Conservation (phyloP, 2,329 filamentous ascomycete species). For the Ceratocystis diversiconidia region DNA sequence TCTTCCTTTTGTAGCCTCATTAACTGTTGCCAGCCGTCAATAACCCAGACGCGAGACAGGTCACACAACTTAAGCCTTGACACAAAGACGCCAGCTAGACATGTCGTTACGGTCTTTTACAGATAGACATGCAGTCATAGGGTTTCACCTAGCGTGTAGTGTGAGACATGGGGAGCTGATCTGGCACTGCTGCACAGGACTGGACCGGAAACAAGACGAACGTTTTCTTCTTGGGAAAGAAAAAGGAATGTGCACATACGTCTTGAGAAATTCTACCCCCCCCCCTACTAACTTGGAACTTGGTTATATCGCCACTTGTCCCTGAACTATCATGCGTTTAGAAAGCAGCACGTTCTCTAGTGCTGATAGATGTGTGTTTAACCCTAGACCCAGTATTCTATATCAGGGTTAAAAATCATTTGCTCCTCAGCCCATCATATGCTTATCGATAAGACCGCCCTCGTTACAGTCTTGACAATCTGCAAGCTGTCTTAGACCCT, state of each 20-base stretch:
- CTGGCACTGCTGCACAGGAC: background rate
- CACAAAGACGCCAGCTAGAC: background rate
- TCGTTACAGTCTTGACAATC: background rate
- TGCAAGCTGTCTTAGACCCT: constrained; percentile 1
- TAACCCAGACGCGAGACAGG: background rate
- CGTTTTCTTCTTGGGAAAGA: background rate
- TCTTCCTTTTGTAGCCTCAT: background rate
- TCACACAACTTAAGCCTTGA: background rate
- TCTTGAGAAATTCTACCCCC: too few relatives aligned
- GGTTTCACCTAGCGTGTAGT: background rate
- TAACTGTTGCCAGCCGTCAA: background rate
- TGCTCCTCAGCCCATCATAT: background rate
- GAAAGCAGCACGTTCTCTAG: background rate
- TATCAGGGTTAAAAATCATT: background rate
- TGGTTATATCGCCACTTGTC: background rate
- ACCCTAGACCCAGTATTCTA: background rate
- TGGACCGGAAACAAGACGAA: background rate
- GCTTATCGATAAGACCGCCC: background rate
- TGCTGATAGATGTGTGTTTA: background rate
- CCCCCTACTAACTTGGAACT: too few relatives aligned
- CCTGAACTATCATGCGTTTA: background rate
- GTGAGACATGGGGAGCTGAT: background rate
- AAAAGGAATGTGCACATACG: too few relatives aligned
- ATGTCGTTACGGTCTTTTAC: background rate
- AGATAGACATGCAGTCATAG: background rate